Conservation (phyloP, 148 eudicot genomes). For the Heliamphora exappendiculata region DNA sequence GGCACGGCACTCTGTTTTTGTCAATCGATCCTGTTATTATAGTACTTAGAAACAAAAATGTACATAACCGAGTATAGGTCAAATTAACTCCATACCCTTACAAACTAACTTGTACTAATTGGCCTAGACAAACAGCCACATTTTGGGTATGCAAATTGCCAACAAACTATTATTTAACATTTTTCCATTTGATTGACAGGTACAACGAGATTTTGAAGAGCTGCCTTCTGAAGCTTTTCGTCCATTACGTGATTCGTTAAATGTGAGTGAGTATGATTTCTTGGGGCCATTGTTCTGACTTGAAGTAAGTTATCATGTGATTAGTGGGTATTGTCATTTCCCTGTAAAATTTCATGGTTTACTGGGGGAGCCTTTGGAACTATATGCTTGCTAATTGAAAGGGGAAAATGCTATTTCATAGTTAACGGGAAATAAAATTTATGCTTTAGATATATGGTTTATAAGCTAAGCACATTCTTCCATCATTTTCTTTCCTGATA, state of each 20-base stretch:
- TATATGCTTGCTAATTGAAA: background rate
- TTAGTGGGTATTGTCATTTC: background rate
- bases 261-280: conserved; percentile 32
- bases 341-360: background rate
- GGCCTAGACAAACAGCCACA: background rate
- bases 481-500: background rate
- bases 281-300: background rate
- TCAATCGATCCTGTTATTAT: background rate
- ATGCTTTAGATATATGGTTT: no score
- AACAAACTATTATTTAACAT: conserved; percentile 1
- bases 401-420: background rate
- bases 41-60: background rate
- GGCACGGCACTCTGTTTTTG: background rate
- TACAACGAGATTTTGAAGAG: conserved; percentile 94
- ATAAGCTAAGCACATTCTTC: no score
- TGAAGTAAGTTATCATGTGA: background rate
- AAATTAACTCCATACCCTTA: background rate
- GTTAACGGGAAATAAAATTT: no score
- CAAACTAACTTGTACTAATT: background rate
- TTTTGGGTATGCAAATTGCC: conserved; percentile 21
- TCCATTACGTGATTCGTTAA: conserved; percentile 77
- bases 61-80: background rate
- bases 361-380: no score
- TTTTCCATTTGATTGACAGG: conserved; percentile 34
- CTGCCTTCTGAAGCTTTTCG: conserved; percentile 90